These are phyloP conservation scores for Tetracladium setigerum DNA, from an alignment of 495 filamentous ascomycete species.

Conservation along the genomic window DNA sequence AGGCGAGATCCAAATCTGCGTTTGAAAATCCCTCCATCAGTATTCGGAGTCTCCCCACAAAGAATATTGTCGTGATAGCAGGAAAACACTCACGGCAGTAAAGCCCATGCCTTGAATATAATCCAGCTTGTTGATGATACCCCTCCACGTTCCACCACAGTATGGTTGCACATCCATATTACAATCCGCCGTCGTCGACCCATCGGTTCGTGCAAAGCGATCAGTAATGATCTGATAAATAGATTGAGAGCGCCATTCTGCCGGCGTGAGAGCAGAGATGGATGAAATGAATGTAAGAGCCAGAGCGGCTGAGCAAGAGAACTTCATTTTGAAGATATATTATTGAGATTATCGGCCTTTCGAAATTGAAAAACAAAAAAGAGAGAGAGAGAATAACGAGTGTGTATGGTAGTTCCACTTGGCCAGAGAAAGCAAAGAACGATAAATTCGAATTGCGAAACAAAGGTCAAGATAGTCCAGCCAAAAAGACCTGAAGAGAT, in stretches of 20 bases:
- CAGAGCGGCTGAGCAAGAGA: neutral
- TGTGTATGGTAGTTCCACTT: no score
- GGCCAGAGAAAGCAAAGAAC: no score
- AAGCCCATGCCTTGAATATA: slow-evolving; percentile 76
- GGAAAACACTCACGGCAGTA: slow-evolving; percentile 44
- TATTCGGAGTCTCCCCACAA: neutral
- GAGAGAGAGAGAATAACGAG: no score
- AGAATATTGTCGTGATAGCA: neutral
- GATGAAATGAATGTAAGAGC: slow-evolving; percentile 1
- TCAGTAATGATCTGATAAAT: slow-evolving; percentile 75
- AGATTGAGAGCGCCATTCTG: slow-evolving; percentile 53
- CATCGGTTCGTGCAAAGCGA: slow-evolving; percentile 62
- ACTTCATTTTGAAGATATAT: slow-evolving; percentile 5
- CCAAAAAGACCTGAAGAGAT: no score
- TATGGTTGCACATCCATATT: slow-evolving; percentile 45
- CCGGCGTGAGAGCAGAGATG: slow-evolving; percentile 25
- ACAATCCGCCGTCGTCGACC: slow-evolving; percentile 49
- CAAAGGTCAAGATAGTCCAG: no score
- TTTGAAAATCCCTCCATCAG: no score
- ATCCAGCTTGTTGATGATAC: slow-evolving; percentile 62
- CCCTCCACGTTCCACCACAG: slow-evolving; percentile 70
- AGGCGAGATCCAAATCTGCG: slow-evolving; percentile 69
- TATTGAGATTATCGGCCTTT: no score
- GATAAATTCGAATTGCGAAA: no score
- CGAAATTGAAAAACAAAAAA: no score